Evolutionary conservation across 768 basidiomycete species (phyloP), one percentile per base, ranked within the genome.

Genomic region (Agrocybe praecox): DNA sequence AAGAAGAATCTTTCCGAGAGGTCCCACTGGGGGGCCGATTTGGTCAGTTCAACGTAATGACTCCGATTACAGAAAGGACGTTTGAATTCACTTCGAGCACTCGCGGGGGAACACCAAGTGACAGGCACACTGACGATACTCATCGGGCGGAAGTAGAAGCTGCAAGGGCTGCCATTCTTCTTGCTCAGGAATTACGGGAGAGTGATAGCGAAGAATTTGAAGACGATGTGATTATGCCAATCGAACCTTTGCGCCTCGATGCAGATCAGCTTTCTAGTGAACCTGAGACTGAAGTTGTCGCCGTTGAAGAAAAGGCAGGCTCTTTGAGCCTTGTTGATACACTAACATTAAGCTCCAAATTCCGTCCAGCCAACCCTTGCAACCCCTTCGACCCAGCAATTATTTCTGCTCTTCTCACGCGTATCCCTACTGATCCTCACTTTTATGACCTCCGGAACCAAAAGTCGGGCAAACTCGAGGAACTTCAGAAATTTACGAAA

Each of bases 51-150:
- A 87, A 90, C 66, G 88, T 96, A 54, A 95, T 99, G 94, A 98
- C 96, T 9, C 96, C 97, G 2, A 98, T 98, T 71, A 93, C 93
- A 12, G 97, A 99, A 72, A 81, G 96, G 42, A 98, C 97, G 10
- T 84, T 84, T 65, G 97, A 98, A 71, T 96, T 72, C 53, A 80
- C 90, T 2, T 79, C 79, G 29, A 89, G 85, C 62, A 89, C 85
- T 15, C 77, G 84, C 56, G 70, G 66, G 21, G 73, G 69, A 32
- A 82, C 81, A 2, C 80, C 81, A 17, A 78, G 76, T 58, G 72
- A 75, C 22, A 62, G 65, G 15, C 61, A 65, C 34, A 46, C 60
- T 46, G 60, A 69, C 49, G 60, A 61, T 47, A 60, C 66, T 59
- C 45, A 68, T 18, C 69, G 66, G 2, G 76, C 75, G 32, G 79